Conservation (phyloP, 768 basidiomycete genomes). For the Russula griseocarnosa region DNA sequence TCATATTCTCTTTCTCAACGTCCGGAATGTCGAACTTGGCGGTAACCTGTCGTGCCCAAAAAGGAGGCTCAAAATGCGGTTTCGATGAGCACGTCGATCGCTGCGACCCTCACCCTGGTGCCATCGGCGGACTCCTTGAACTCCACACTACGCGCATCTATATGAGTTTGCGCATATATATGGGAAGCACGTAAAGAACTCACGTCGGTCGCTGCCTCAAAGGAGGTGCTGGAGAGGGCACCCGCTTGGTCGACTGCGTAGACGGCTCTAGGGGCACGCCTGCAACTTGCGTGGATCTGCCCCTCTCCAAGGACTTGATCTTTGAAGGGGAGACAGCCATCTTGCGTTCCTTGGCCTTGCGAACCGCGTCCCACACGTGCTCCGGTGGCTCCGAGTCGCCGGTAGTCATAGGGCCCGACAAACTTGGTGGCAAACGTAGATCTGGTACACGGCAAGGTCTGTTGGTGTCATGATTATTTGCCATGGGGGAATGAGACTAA, state of each 20-base stretch:
- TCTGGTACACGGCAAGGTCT: no score
- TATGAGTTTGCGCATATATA: neutral
- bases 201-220: constrained; percentile 64
- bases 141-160: constrained; percentile 47
- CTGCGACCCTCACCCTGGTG: constrained; percentile 41
- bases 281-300: constrained; percentile 19
- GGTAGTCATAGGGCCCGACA: constrained; percentile 28
- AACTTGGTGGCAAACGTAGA: constrained; percentile 5
- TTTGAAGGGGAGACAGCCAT: constrained; percentile 68
- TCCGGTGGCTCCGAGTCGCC: constrained; percentile 42
- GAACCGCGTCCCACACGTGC: constrained; percentile 61
- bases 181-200: constrained; percentile 30
- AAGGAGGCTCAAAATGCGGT: constrained; percentile 1
- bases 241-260: constrained; percentile 6
- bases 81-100: constrained; percentile 28
- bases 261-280: constrained; percentile 15
- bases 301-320: constrained; percentile 61
- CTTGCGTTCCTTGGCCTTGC: constrained; percentile 58
- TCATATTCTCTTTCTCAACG: constrained; percentile 67
- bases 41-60: constrained; percentile 41
- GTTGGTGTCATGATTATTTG: no score
- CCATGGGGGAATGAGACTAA: no score
- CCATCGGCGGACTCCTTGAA: constrained; percentile 71
- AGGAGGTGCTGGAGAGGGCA: constrained; percentile 34
- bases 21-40: constrained; percentile 69